phyloP scores from a whole-genome alignment of 768 basidiomycete genomes.

The Lactifluus hygrophoroides region DNA sequence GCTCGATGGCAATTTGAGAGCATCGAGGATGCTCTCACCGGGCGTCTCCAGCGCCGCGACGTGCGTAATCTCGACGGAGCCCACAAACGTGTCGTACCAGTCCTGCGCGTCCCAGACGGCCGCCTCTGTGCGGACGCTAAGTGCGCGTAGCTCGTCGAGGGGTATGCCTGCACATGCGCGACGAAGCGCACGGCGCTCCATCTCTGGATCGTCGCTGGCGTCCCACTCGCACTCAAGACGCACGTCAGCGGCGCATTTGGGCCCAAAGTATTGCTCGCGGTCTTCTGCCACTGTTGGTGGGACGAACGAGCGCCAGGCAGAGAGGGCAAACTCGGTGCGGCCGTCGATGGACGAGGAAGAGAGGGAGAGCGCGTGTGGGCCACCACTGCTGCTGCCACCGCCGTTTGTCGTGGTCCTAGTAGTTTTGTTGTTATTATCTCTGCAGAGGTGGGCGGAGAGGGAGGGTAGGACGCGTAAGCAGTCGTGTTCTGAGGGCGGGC shows the following conservation, averaged over 20 bases:
- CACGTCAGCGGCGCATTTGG: background rate
- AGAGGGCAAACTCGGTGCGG: background rate
- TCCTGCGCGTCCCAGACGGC: constrained; percentile 4
- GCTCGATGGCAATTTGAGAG: background rate
- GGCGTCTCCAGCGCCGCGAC: constrained; percentile 3
- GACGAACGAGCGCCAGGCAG: constrained; percentile 8
- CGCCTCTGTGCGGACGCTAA: background rate
- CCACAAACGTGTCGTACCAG: constrained; percentile 5
- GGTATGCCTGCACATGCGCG: constrained; percentile 1
- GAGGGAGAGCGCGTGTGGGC: constrained; percentile 9
- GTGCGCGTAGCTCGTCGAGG: constrained; percentile 1
- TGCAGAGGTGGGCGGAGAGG: constrained; percentile 7
- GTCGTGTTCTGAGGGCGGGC: constrained; percentile 11
- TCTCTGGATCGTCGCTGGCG: constrained; percentile 4
- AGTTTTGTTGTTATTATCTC: background rate
- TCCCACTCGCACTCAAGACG: constrained; percentile 15
- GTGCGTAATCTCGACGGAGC: constrained; percentile 6
- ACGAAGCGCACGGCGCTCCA: constrained; percentile 3
- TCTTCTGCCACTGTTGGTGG: constrained; percentile 1
- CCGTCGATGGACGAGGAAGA: background rate
- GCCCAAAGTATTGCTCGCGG: constrained; percentile 4
- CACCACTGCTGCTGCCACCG: background rate
- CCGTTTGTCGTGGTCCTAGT: background rate
- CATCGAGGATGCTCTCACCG: constrained; percentile 8
- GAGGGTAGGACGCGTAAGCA: constrained; percentile 11